Evolutionary conservation across 345 rosid species (phyloP), one percentile per base, ranked within the genome.

Genomic region (Eucalyptus regnans): DNA sequence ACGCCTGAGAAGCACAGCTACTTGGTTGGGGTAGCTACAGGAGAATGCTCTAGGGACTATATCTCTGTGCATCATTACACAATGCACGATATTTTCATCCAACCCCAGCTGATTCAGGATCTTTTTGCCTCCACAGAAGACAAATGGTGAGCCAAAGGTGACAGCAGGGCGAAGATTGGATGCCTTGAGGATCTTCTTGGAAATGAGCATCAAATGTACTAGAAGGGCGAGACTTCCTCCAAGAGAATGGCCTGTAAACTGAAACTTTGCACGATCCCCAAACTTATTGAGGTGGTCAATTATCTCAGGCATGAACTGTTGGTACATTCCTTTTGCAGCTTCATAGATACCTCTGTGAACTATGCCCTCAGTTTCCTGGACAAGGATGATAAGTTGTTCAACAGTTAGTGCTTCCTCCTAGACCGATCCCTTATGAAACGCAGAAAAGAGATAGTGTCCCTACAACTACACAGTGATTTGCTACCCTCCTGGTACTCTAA

Each of bases 11-110:
- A 97, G 86, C 14, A 91, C 86, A 29, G 98, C 95, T 22, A 97
- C 94, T 89, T 97, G 99, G 94, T 92, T 94, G 29, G 97, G 99
- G 46, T 96, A 97, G 87, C 93, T 96, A 94, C 99, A 97, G 81
- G 99, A 95, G 94, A 96, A 97, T 68, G 99, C 99, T 94, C 99
- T 92, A 33, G 99, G 99, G 56, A 97, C 98, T 8, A 96, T 97
- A 90, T 97, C 99, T 90, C 99, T 92, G 71, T 97, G 99, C 99
- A 96, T 96, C 92, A 96, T 93, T 88, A 96, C 97, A 85, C 93
- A 92, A 14, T 93, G 96, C 62, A 95, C 90, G 88, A 95, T 96
- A 91, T 90, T 90, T 51, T 97, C 98, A 66, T 96, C 99, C 92
- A 97, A 88, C 44, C 98, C 99, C 88, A 97, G 89, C 89, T 93